Base-by-base conservation (phyloP, 2,329 filamentous ascomycete species). In the Hawksworthiomyces lignivorus region DNA sequence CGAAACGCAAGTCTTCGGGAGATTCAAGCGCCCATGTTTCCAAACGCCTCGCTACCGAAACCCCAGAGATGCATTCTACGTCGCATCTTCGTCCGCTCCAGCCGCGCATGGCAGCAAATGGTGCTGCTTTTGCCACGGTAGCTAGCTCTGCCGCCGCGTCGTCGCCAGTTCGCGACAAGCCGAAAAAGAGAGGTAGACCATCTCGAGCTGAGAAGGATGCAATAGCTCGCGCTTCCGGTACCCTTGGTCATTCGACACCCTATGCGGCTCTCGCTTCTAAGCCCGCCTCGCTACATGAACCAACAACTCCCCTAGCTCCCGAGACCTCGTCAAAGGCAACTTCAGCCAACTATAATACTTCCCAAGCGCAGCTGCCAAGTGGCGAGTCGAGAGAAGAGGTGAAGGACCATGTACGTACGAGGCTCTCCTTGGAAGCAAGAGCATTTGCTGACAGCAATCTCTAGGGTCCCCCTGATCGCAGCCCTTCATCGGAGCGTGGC, bases 141-240 rank as follows among this genome's bases (percentile, higher is more conserved):
- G 21, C 20, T 49, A 24, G 36, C 36, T 17, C n/a, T 11, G 26
- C 36, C 5, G 20, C 42, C 8, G 35, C 42, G 40, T 22, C 28
- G 36, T 27, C 35, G 42, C 36, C 32, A 43, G 40, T 41, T 18
- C 53, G 57, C 11, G 20, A 7, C 8, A 6, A 18, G 7, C 38
- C 34, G 5, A 44, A 22, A 8, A 61, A 54, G 39, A 53, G 61
- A 19, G 61, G 61, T 4, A 54, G 61, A 14, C 61, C 61, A 1
- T 58, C 58, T 14, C 62, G 60, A 45, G 52, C 52, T 7, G 57
- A 59, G 35, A 55, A 55, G 40, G 49, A 54, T 26, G 53, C 55
- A 9, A 54, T 52, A 10, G 53, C 54, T 12, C 52, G 54, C 22
- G 48, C 52, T 9, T 54, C 41, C 28, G 48, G 28, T 14, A 15